Conservation (phyloP, 2,329 filamentous ascomycete species). For the Clarireedia hainanense region DNA sequence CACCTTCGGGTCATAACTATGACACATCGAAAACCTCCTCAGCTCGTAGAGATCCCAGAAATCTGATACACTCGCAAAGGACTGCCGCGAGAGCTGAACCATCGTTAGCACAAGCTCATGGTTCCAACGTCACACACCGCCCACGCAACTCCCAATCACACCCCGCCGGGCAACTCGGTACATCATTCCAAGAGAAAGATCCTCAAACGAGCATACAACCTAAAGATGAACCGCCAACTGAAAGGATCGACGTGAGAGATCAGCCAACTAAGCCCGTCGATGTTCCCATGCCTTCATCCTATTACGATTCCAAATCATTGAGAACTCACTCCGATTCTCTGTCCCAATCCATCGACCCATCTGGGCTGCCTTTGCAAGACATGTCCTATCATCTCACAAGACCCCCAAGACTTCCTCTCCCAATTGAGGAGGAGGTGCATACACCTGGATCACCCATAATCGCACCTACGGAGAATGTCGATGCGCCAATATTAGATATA, state of each 20-base stretch:
- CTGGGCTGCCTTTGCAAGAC: conserved; percentile 35
- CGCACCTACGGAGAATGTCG: conserved; percentile 58
- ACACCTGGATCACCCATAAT: conserved; percentile 87
- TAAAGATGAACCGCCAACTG: conserved; percentile 23
- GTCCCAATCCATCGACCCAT: conserved; percentile 37
- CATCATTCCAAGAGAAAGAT: conserved; percentile 18
- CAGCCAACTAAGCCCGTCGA: conserved; percentile 50
- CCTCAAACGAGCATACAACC: conserved; percentile 20
- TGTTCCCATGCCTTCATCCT: conserved; percentile 32
- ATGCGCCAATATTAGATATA: conserved; percentile 24
- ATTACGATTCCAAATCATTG: conserved; percentile 19
- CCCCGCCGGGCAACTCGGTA: conserved; percentile 14
- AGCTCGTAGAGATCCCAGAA: conserved; percentile 36
- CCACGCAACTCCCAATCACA: conserved; percentile 22
- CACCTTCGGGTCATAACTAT: conserved; percentile 25
- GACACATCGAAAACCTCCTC: conserved; percentile 21
- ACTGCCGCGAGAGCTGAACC: conserved; percentile 54
- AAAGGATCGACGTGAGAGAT: conserved; percentile 30
- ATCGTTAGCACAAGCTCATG: conserved; percentile 49
- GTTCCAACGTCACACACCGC: conserved; percentile 26
- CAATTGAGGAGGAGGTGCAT: conserved; percentile 86
- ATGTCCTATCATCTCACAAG: conserved; percentile 55
- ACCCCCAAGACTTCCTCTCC: conserved; percentile 84
- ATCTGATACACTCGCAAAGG: conserved; percentile 47
- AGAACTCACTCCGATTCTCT: conserved; percentile 23